Base-by-base conservation (phyloP, 176 grass and related monocot genomes). In the Poa pratensis region DNA sequence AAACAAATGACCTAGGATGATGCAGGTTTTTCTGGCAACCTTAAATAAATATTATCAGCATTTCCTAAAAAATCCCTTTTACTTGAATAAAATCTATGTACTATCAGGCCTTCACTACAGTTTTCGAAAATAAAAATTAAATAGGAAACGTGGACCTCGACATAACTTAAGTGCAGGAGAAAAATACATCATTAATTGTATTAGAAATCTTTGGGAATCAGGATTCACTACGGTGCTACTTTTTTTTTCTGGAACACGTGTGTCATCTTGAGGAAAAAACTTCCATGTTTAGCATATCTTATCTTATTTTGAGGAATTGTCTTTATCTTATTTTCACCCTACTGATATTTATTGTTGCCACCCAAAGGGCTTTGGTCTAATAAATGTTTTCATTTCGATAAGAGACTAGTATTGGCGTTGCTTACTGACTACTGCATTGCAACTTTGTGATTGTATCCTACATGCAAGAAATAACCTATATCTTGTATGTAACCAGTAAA, bases 271-370 rank as follows among this genome's bases (percentile, higher is more conserved):
- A 19, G 17, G 12, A 60, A 62, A 62, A 43, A 79, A 3, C 22
- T 43, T 59, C n/a, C n/a, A 62, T 60, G 34, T 72, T 27, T 34
- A 20, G 15, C 48, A 8, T 7, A 12, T 45, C n/a, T 75, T 45
- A 67, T 59, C 17, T 72, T 45, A 11, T 45, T 45, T 45, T 45
- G 43, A 43, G 43, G 43, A 10, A 45, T 45, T 45, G 4, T 13
- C 28, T 26, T 75, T 75, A 66, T 58, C 23, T 70, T 42, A 45
- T 50, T 54, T 83, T 83, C 23, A 73, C 32, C 17, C 7, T 59
- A 52, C 42, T 78, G 72, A 65, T 66, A 24, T 65, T 76, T 77
- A 19, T 67, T 49, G 24, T 63, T 76, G 58, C 73, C 20, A 24
- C 53, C 17, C 23, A 32, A 66, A 27, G 20, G 52, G 15, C 6